Evolutionary conservation across 2,329 filamentous ascomycete genomes (phyloP).

Genomic region (Beauveria australis): DNA sequence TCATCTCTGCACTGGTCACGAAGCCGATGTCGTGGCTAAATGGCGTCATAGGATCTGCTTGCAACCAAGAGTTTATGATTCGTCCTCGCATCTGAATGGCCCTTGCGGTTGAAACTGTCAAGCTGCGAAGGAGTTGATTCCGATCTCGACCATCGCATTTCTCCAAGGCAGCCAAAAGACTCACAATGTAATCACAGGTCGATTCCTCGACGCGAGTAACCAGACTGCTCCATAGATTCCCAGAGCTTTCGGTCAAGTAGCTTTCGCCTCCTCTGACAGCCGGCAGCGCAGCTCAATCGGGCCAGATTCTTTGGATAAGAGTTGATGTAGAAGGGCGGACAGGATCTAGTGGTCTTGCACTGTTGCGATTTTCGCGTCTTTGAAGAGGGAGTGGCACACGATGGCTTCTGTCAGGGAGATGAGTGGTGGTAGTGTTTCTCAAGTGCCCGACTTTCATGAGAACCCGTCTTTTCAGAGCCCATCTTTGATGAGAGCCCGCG

Average conservation of each 20-base stretch:
- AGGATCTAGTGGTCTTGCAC: not conserved
- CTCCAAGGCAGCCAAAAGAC: not conserved
- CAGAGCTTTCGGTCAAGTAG: not conserved
- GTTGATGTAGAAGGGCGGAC: not conserved
- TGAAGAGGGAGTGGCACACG: conserved; percentile 7
- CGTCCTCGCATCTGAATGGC: not conserved
- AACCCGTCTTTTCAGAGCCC: not conserved
- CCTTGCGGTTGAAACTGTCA: not conserved
- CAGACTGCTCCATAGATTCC: not conserved
- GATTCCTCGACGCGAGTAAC: not conserved
- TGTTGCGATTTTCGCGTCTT: not conserved
- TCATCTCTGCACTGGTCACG: conserved; percentile 20
- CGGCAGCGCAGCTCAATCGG: not conserved
- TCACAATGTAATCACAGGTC: not conserved
- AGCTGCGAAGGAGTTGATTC: not conserved
- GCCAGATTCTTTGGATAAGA: not conserved
- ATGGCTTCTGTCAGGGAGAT: not conserved
- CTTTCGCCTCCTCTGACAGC: not conserved
- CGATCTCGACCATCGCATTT: not conserved
- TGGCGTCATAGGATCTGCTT: conserved; percentile 21
- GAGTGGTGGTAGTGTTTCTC: not conserved
- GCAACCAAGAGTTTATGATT: conserved; percentile 25
- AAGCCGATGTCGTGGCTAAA: conserved; percentile 23
- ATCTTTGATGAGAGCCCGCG: not conserved
- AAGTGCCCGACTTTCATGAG: too few relatives aligned